These are phyloP conservation scores for Fusarium euwallaceae DNA, from an alignment of 2,329 filamentous ascomycete species.

Conservation along the genomic window DNA sequence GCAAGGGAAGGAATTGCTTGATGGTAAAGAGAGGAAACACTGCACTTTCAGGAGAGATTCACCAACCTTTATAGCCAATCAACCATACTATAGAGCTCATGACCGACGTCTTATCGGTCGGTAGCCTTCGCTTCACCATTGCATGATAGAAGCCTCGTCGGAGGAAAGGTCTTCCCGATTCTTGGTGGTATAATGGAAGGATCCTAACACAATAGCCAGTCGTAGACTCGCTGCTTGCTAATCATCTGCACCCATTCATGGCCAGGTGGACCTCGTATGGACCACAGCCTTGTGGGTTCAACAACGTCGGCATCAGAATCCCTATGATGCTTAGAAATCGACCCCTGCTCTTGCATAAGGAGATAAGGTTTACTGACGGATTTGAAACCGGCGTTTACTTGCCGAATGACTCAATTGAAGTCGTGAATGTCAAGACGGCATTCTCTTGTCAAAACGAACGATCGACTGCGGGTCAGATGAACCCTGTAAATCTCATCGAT, in stretches of 20 bases:
- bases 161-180: not conserved
- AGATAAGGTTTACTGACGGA: not conserved
- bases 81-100: not conserved
- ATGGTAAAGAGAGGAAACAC: not conserved
- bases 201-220: not conserved
- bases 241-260: not conserved
- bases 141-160: not conserved
- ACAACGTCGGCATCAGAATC: not conserved
- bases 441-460: not conserved
- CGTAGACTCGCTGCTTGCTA: not conserved
- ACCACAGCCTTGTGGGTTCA: not conserved
- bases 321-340: not conserved
- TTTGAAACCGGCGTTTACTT: not conserved
- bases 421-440: not conserved
- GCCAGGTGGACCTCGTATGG: not conserved
- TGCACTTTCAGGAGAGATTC: not conserved
- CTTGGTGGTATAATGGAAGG: not conserved
- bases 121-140: not conserved
- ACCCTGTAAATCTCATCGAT: not conserved
- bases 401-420: not conserved
- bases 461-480: not conserved
- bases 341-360: not conserved
- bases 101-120: no score
- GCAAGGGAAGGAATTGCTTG: not conserved
- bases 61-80: not conserved